These are phyloP conservation scores for Mytilinidion resinicola DNA, from an alignment of 495 filamentous ascomycete species.

Conservation along the genomic window DNA sequence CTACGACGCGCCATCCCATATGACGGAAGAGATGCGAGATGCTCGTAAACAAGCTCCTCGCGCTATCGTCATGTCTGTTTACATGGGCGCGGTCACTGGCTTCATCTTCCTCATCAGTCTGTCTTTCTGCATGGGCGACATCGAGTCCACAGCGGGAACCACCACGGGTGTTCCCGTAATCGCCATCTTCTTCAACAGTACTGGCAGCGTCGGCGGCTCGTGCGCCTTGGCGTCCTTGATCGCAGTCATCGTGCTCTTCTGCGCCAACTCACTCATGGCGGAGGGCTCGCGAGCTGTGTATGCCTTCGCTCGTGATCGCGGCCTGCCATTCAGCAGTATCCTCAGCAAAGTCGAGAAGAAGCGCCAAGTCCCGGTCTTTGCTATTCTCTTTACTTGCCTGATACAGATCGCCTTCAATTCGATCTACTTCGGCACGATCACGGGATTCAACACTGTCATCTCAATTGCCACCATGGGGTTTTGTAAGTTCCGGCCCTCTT, in stretches of 20 bases:
- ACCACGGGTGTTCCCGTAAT: conserved; percentile 46
- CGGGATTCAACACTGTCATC: conserved; percentile 53
- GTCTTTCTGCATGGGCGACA: conserved; percentile 49
- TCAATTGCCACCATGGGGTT: conserved; percentile 53
- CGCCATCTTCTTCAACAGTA: conserved; percentile 46
- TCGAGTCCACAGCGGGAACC: conserved; percentile 35
- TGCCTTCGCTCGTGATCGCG: conserved; percentile 46
- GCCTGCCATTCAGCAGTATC: conserved; percentile 42
- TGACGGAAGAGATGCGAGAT: conserved; percentile 49
- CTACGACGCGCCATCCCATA: conserved; percentile 43
- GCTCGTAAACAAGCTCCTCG: conserved; percentile 47
- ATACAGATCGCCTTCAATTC: conserved; percentile 52
- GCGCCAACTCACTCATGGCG: conserved; percentile 41
- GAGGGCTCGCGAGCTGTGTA: conserved; percentile 43
- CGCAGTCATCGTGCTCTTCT: conserved; percentile 39
- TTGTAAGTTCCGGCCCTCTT: conserved; percentile 37
- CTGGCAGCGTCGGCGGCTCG: conserved; percentile 39
- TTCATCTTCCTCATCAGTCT: conserved; percentile 44
- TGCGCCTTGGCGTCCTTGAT: conserved; percentile 41
- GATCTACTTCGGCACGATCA: conserved; percentile 54
- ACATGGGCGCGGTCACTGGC: conserved; percentile 46
- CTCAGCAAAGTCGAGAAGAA: conserved; percentile 41
- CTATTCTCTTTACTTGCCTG: conserved; percentile 43
- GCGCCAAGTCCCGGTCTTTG: conserved; percentile 45
- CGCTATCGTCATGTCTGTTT: conserved; percentile 51